Evolutionary conservation across 164 flowering plant genomes (phyloP).

Genomic region (Taxillus chinensis): DNA sequence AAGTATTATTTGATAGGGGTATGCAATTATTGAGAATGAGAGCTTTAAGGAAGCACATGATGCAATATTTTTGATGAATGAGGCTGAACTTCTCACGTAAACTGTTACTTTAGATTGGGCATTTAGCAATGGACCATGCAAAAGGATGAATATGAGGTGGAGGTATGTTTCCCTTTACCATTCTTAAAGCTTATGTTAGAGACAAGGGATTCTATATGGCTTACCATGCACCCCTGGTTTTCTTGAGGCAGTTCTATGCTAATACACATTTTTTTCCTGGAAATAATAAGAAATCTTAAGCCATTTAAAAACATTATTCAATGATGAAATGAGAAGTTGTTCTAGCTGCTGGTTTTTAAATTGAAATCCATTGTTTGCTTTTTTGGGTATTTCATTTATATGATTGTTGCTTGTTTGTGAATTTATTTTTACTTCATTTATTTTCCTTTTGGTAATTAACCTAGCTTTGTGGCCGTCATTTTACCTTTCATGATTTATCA

Average conservation of each 20-base stretch:
- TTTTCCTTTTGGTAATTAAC: too few relatives aligned
- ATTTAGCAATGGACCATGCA: conserved; percentile 49
- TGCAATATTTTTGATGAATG: conserved; percentile 44
- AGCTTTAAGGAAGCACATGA: conserved; percentile 42
- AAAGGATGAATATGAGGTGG: conserved; percentile 34
- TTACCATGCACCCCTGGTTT: not conserved
- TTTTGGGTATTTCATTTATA: too few relatives aligned
- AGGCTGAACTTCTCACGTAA: conserved; percentile 35
- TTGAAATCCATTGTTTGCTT: too few relatives aligned
- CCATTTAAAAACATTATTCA: too few relatives aligned
- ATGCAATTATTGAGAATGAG: conserved; percentile 56
- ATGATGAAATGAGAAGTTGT: too few relatives aligned
- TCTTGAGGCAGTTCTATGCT: not conserved
- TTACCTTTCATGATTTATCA: too few relatives aligned
- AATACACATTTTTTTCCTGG: too few relatives aligned
- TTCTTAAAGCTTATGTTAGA: not conserved
- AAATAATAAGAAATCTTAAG: too few relatives aligned
- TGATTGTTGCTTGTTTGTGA: too few relatives aligned
- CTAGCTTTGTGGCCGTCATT: too few relatives aligned
- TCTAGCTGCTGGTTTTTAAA: too few relatives aligned
- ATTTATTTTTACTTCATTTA: too few relatives aligned
- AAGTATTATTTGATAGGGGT: conserved; percentile 32
- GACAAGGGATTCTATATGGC: not conserved
- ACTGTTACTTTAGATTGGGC: conserved; percentile 59
- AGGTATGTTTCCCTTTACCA: conserved; percentile 22